Base-by-base conservation (phyloP, 345 rosid species). In the Trapa bicornis region DNA sequence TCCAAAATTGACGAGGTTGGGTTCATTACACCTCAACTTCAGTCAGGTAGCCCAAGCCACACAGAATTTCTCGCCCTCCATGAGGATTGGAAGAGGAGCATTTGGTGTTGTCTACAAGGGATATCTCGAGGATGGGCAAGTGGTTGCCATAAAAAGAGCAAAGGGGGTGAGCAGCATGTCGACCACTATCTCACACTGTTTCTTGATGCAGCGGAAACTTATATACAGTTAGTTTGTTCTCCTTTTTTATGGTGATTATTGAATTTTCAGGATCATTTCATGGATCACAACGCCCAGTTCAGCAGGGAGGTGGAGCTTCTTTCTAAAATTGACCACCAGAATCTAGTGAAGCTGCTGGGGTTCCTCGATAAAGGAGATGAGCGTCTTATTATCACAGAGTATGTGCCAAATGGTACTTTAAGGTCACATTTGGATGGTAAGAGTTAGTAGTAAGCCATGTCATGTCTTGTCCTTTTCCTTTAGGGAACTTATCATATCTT, bases 371-470 rank as follows among this genome's bases (percentile, higher is more conserved):
- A 75, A 75, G 95, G 93, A 80, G 73, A 85, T 37, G 95, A 94
- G 66, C 86, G 96, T 65, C 92, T 91, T 75, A 85, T 94, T 70
- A 89, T 94, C 70, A 91, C 99, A 3, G 99, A 94, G 78, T 94
- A 75, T 71, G 89, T 94, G 37, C 81, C 89, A 53, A 94, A 94
- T 77, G 97, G 99, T 48, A 91, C 97, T 71, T 92, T 94, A 47
- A 84, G 99, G 75, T 97, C 86, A 61, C 97, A 94, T 80, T 82
- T 94, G 82, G 96, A 94, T 83, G 96, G 99, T 94, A 79, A 82
- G 86, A 47, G 45, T 63, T 29, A 47, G 45, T 63, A 32, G 65
- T 53, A 61, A 61, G 32, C 38, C 47, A 16, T 70, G 37, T 41
- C 57, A 37, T 75, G 17, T 57, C 15, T 33, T 57, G 37, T 4